Conservation (phyloP, 1,139 yeast species). For the Debaryomyces fabryi region DNA sequence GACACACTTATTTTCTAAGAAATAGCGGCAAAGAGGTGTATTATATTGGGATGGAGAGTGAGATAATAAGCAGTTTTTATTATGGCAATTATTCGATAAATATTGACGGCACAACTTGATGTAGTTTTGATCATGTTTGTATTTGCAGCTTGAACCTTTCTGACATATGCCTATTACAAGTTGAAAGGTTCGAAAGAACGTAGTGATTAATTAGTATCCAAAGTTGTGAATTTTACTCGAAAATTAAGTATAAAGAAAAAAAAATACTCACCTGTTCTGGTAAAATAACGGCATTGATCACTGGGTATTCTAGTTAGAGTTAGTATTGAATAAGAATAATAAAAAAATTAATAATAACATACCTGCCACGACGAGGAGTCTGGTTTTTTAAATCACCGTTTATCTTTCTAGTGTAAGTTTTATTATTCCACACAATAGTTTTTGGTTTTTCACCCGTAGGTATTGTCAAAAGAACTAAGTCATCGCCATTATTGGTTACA, state of each 20-base stretch:
- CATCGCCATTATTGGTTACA: slow-evolving; percentile 35
- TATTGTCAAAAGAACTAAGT: slow-evolving; percentile 32
- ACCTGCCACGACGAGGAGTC: slow-evolving; percentile 16
- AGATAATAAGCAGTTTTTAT: slow-evolving; percentile 54
- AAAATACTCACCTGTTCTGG: slow-evolving; percentile 43
- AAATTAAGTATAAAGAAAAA: neutral
- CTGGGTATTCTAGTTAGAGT: slow-evolving; percentile 17
- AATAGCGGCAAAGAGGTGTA: slow-evolving; percentile 66
- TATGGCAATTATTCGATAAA: slow-evolving; percentile 50
- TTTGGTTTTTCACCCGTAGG: slow-evolving; percentile 20
- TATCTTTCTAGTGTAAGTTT: slow-evolving; percentile 25
- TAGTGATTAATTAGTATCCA: slow-evolving; percentile 6
- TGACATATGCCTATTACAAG: slow-evolving; percentile 50
- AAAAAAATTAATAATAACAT: slow-evolving; percentile 6
- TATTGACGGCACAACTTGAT: slow-evolving; percentile 58
- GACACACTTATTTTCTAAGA: slow-evolving; percentile 52
- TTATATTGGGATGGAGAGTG: slow-evolving; percentile 64
- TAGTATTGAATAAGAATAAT: slow-evolving; percentile 16
- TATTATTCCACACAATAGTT: slow-evolving; percentile 33
- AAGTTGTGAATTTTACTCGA: slow-evolving; percentile 1
- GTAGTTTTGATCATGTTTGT: slow-evolving; percentile 53
- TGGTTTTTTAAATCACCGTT: slow-evolving; percentile 33
- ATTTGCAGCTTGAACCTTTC: slow-evolving; percentile 56
- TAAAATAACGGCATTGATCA: slow-evolving; percentile 42
- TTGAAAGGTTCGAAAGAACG: slow-evolving; percentile 26